Evolutionary conservation across 768 basidiomycete genomes (phyloP).

Genomic region (Termitomyces sp.): DNA sequence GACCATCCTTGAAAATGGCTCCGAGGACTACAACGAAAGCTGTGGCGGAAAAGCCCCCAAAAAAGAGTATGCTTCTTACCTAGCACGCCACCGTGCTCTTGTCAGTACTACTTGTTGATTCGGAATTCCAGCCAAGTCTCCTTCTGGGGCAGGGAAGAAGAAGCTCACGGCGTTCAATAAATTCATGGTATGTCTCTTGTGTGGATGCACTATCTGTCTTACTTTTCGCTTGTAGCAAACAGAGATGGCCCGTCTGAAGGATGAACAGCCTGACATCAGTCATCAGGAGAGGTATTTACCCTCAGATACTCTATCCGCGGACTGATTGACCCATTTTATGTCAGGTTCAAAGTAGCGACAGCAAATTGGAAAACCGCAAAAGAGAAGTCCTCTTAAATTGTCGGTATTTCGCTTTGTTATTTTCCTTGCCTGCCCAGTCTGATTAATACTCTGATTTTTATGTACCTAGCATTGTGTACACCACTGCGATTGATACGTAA

Average conservation of each 20-base stretch:
- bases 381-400: constrained; percentile 45
- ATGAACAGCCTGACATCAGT: constrained; percentile 63
- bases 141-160: constrained; percentile 48
- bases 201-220: not conserved
- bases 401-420: not conserved
- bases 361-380: constrained; percentile 76
- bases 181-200: constrained; percentile 46
- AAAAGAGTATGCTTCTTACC: constrained; percentile 47
- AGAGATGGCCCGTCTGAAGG: constrained; percentile 78
- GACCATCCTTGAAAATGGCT: constrained; percentile 30
- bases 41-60: constrained; percentile 44
- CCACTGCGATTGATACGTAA: not conserved
- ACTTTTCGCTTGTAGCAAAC: constrained; percentile 46
- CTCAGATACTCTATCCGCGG: not conserved
- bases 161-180: constrained; percentile 75
- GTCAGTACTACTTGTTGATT: constrained; percentile 14
- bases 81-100: constrained; percentile 8
- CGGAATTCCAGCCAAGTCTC: constrained; percentile 41
- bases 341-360: constrained; percentile 70
- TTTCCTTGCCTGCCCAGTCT: not conserved
- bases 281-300: constrained; percentile 68
- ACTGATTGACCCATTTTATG: constrained; percentile 4
- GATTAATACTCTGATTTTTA: not conserved
- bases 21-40: constrained; percentile 38
- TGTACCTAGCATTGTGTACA: not conserved